Base-by-base conservation (phyloP, 208 protist species). In the Lotmaria passim region DNA sequence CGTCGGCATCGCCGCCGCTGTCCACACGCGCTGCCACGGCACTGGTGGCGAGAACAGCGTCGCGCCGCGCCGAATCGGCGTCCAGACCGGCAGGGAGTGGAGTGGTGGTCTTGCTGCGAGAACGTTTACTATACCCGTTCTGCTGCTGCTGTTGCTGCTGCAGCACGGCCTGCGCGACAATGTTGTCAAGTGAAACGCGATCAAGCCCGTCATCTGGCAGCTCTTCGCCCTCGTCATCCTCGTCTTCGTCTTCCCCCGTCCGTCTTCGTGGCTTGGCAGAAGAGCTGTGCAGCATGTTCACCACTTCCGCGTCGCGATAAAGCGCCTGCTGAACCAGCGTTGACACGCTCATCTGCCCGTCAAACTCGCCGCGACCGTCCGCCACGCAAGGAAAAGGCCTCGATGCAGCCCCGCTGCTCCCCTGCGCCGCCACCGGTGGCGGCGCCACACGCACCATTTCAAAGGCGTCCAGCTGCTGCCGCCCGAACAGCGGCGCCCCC, bases 161-260 rank as follows among this genome's bases (percentile, higher is more conserved):
- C 8, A 69, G 69, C 55, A 77, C 65, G n/a, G 67, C 69, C 17
- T 75, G 59, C 7, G 78, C 72, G 39, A 85, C 56, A 2, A 89
- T 21, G 52, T 47, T 66, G 61, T 82, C 62, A 6, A 91, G 38
- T 3, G 69, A 57, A 21, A 74, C 73, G 44, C 69, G 81, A 34
- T 73, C 73, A 3, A 93, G 72, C 0, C 88, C 88, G 55, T 86
- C 79, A 26, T 68, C 81, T 4, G 89, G 85, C 47, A 94, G 74
- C 61, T 80, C 89, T 64, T 90, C 85, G 12, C 69, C 66, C 0
- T 73, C 81, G 15, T 73, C 74, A 2, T 82, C 79, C 17, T 51
- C 56, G 1, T 65, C 69, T 1, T 39, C 43, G 11, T 39, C 69
- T 17, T 53, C 48, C 21, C 41, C 47, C 15, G 31, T 26, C 7